Evolutionary conservation across 78 protist genomes (phyloP).

Genomic region (Diacronema lutheri): DNA sequence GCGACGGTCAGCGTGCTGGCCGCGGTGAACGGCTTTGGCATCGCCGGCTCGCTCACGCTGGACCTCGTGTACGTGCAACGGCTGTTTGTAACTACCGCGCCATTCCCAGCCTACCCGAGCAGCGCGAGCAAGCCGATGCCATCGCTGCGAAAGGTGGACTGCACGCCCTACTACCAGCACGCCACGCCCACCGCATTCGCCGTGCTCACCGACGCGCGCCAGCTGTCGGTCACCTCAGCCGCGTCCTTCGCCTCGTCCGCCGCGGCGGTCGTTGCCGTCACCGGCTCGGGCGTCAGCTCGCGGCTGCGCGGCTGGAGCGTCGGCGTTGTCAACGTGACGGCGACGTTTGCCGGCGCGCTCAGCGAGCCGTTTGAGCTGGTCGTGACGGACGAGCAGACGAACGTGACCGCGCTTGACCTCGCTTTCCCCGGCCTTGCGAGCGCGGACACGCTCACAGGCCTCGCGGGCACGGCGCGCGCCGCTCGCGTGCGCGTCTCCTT

Average conservation of each 20-base stretch:
- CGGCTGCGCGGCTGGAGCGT: too few species aligned
- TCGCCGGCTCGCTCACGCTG: background rate
- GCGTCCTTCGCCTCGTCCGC: too few species aligned
- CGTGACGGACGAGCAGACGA: too few species aligned
- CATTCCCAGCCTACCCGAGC: background rate
- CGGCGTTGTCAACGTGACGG: background rate
- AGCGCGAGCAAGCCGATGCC: background rate
- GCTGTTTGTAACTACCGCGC: background rate
- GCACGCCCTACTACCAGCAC: background rate
- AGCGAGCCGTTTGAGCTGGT: too few species aligned
- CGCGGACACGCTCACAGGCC: too few species aligned
- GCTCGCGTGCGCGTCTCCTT: background rate
- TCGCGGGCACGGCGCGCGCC: too few species aligned
- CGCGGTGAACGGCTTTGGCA: background rate
- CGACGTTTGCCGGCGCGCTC: too few species aligned
- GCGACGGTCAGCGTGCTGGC: background rate
- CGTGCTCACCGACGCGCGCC: background rate
- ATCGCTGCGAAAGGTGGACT: background rate
- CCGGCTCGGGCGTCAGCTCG: background rate
- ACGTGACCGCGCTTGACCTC: too few species aligned
- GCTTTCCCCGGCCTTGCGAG: too few species aligned
- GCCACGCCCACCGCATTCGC: background rate
- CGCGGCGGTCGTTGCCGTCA: too few species aligned
- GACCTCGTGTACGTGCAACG: background rate
- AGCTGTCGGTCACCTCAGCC: background rate